Evolutionary conservation across 495 filamentous ascomycete genomes (phyloP).

Genomic region (Penicillium soppii): DNA sequence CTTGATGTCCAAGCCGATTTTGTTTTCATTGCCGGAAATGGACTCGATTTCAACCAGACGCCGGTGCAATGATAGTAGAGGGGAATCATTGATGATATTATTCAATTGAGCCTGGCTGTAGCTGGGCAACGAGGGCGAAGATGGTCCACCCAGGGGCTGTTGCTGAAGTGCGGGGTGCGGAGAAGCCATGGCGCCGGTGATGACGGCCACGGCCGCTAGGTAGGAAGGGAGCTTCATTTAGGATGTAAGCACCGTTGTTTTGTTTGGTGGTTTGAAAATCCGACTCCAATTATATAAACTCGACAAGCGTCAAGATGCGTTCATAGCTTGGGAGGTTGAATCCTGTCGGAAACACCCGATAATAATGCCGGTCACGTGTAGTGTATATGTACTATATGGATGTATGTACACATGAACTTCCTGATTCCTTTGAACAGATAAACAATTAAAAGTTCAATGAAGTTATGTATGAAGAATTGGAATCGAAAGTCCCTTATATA

Average conservation of each 20-base stretch:
- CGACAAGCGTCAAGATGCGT: too few species aligned
- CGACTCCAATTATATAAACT: too few species aligned
- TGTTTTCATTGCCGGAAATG: constrained; percentile 69
- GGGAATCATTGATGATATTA: constrained; percentile 34
- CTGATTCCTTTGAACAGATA: too few species aligned
- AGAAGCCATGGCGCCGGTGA: constrained; percentile 28
- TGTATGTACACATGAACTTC: too few species aligned
- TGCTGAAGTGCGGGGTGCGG: constrained; percentile 33
- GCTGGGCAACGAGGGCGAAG: neutral
- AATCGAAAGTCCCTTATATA: too few species aligned
- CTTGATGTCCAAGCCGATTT: constrained; percentile 66
- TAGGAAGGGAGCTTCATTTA: constrained; percentile 24
- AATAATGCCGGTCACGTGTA: too few species aligned
- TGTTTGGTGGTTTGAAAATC: neutral
- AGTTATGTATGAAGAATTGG: too few species aligned
- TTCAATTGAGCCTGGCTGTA: constrained; percentile 12
- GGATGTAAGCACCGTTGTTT: neutral
- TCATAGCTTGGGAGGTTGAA: too few species aligned
- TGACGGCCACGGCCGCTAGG: constrained; percentile 22
- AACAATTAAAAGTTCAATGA: too few species aligned
- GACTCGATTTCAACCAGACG: constrained; percentile 74
- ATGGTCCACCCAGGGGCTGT: constrained; percentile 14
- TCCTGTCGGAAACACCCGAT: too few species aligned
- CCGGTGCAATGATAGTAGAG: constrained; percentile 75
- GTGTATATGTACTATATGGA: too few species aligned